Conservation (phyloP, 2,329 filamentous ascomycete genomes). For the Bipolaris gigantea region DNA sequence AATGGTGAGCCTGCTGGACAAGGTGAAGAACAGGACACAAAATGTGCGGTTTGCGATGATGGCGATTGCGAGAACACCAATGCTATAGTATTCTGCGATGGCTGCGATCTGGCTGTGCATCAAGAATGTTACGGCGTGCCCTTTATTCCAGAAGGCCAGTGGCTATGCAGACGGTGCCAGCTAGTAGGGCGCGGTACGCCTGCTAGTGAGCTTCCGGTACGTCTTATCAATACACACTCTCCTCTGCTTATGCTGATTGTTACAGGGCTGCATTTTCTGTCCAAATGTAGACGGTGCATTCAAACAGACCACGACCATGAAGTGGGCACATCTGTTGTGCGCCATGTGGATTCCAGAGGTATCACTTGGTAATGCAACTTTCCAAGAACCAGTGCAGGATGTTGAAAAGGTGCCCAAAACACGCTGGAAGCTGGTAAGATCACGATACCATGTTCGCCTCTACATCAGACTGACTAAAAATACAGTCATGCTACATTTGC, state of each 20-base stretch:
- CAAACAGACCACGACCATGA: conserved; percentile 94
- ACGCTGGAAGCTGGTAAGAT: conserved; percentile 74
- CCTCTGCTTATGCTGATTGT: conserved; percentile 21
- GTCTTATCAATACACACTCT: conserved; percentile 8
- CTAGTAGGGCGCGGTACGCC: conserved; percentile 89
- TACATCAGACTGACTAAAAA: conserved; percentile 15
- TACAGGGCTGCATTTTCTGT: conserved; percentile 81
- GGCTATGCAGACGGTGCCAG: conserved; percentile 96
- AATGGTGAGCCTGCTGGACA: conserved; percentile 82
- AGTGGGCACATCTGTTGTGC: conserved; percentile 95
- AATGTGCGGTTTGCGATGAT: conserved; percentile 96
- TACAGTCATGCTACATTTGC: conserved; percentile 84
- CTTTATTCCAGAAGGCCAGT: conserved; percentile 97
- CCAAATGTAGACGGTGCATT: conserved; percentile 97
- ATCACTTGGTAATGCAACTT: conserved; percentile 89
- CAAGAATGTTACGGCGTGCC: conserved; percentile 99
- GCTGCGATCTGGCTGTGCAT: conserved; percentile 94
- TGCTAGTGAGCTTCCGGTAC: conserved; percentile 55
- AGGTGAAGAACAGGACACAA: conserved; percentile 94
- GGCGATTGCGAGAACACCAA: conserved; percentile 99
- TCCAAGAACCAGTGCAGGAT: conserved; percentile 98
- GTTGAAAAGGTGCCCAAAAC: conserved; percentile 96
- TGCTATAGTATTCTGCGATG: conserved; percentile 98
- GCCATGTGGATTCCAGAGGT: conserved; percentile 99
- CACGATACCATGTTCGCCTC: neutral